phyloP scores from a whole-genome alignment of 2,329 filamentous ascomycete genomes.

The Fusarium nelsonii region DNA sequence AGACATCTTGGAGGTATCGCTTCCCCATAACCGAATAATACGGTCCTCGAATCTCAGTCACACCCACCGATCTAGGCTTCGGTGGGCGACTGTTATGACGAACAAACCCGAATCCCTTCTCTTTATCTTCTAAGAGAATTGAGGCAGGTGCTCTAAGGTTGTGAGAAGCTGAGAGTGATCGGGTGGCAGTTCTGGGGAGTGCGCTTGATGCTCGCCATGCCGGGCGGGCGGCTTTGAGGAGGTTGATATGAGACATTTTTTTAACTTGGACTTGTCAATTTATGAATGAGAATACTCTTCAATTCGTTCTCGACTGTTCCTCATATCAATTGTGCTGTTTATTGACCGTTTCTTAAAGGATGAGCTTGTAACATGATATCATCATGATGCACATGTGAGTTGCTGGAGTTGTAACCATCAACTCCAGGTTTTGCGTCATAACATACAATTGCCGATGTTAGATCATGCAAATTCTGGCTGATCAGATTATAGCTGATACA shows the following conservation, averaged over 20 bases:
- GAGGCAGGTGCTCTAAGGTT: not conserved
- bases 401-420: not conserved
- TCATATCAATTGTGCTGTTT: too few relatives aligned
- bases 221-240: not conserved
- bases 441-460: accelerated
- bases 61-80: conserved; percentile 63
- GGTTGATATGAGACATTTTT: not conserved
- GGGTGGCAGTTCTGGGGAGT: not conserved
- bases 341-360: not conserved
- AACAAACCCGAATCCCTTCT: conserved; percentile 52
- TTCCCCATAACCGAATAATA: conserved; percentile 68
- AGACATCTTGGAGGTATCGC: conserved; percentile 63
- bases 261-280: not conserved
- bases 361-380: conserved; percentile 6
- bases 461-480: not conserved
- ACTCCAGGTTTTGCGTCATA: not conserved
- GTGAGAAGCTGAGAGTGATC: not conserved
- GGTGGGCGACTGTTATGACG: conserved; percentile 61
- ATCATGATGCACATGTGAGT: conserved; percentile 17
- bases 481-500: not conserved
- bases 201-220: not conserved
- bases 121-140: conserved; percentile 12
- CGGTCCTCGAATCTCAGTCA: conserved; percentile 68
- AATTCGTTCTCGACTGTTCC: too few relatives aligned
- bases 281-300: not conserved